Percentiles rank a stretch among this genome's conserved stretches.
Conservation (phyloP, 257 asterid genomes). For the Hygrophila difformis region DNA sequence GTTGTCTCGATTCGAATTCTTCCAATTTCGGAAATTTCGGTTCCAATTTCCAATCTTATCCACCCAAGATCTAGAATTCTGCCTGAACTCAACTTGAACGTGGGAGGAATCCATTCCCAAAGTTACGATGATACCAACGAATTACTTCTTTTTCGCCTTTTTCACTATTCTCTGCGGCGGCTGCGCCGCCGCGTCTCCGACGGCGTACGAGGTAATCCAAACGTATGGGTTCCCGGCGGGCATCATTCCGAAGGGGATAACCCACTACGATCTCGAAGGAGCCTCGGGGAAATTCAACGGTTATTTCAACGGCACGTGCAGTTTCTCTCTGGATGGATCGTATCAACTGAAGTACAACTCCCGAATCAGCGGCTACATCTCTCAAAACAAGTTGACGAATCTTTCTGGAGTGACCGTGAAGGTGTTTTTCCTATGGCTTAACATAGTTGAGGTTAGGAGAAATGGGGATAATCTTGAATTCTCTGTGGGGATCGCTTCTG, state of each 20-base stretch:
- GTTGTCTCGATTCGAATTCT: too few species aligned
- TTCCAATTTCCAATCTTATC: too few species aligned
- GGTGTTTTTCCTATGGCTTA: constrained; percentile 41
- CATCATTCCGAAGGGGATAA: constrained; percentile 44
- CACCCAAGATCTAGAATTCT: too few species aligned
- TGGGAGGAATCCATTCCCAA: too few species aligned
- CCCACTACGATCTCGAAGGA: constrained; percentile 36
- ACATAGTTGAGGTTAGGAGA: constrained; percentile 45
- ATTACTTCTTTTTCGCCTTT: constrained; percentile 12
- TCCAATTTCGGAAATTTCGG: too few species aligned
- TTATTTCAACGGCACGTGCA: constrained; percentile 38
- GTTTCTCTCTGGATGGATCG: constrained; percentile 49
- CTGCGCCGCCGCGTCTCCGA: constrained; percentile 11
- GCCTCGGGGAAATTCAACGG: constrained; percentile 36
- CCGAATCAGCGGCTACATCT: constrained; percentile 33
- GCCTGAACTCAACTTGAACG: too few species aligned
- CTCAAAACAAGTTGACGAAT: constrained; percentile 23
- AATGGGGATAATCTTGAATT: constrained; percentile 36
- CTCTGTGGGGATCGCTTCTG: constrained; percentile 60
- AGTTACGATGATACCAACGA: too few species aligned
- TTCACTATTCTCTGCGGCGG: constrained; percentile 17
- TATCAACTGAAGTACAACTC: constrained; percentile 42
- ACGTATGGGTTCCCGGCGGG: constrained; percentile 46
- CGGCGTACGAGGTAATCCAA: constrained; percentile 43
- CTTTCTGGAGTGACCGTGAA: constrained; percentile 48